Base-by-base conservation (phyloP, 2,329 filamentous ascomycete genomes). In the Biscogniauxia sp. region DNA sequence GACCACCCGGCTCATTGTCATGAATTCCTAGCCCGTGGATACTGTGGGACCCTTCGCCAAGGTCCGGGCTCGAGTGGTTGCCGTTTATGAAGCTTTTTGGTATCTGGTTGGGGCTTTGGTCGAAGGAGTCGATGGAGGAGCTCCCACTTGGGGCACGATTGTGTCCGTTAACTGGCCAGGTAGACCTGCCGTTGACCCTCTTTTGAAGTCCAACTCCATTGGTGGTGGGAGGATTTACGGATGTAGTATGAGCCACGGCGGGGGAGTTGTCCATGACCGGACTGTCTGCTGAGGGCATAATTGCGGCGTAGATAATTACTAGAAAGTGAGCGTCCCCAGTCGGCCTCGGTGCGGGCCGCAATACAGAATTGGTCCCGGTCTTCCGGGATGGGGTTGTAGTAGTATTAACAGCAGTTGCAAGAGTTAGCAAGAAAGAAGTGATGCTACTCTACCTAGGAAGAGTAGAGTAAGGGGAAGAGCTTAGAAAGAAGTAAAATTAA, bases 1-100 rank as follows among this genome's bases (percentile, higher is more conserved):
- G 75, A 0, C 72, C 73, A 37, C 68, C 68, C 1, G 73, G 66
- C 20, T 76, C 74, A 26, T 74, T 65, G 55, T 78, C 72, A 58
- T 76, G 72, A 45, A 65, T 28, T 9, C 69, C 68, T 53, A 69
- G 69, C 1, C 68, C 59, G 20, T 67, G 68, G 37, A 74, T 72
- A 11, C 68, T 67, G 59, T 72, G 69, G 3, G 70, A 70, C 6
- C 45, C 50, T 17, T 57, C 58, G 37, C 37, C 15, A 45, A 45
- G 11, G 17, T 45, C 37, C 15, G 37, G 37, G 7, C 37, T 45
- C 37, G 37, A 6, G 11, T 51, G 58, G 61, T 52, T 50, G 26
- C 55, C 62, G 54, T 56, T 64, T 37, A 6, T 59, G 8, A 57
- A 53, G 37, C 57, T 54, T 11, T 62, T 61, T 3, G 51, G 28